These are phyloP conservation scores for Phylloporus sp. DNA, from an alignment of 768 basidiomycete genomes.

Conservation along the genomic window DNA sequence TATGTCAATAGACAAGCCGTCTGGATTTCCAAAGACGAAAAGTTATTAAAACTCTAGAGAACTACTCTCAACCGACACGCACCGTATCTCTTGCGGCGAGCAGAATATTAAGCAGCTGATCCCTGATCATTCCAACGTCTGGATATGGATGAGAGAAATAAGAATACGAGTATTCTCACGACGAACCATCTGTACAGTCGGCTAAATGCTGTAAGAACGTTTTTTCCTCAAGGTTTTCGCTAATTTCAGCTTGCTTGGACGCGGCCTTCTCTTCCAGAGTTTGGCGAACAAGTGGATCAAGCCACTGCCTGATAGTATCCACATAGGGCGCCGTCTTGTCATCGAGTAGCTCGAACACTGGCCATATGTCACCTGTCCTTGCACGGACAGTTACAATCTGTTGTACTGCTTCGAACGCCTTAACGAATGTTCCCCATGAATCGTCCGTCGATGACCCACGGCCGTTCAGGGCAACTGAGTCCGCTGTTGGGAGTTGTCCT, in stretches of 20 bases:
- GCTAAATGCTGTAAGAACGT: conserved; percentile 66
- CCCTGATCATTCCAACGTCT: conserved; percentile 66
- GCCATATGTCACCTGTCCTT: conserved; percentile 39
- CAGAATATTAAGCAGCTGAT: conserved; percentile 73
- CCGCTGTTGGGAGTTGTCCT: conserved; percentile 46
- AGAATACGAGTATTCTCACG: neutral
- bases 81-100: conserved; percentile 78
- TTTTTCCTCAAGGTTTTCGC: conserved; percentile 43
- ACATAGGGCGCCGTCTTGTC: conserved; percentile 36
- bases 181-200: conserved; percentile 57
- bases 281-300: conserved; percentile 58
- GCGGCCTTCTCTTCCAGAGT: conserved; percentile 45
- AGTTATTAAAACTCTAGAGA: neutral
- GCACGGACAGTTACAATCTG: conserved; percentile 32
- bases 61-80: conserved; percentile 17
- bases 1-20: conserved; percentile 68
- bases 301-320: conserved; percentile 36
- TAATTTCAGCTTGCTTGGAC: conserved; percentile 35
- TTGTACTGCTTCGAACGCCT: conserved; percentile 39
- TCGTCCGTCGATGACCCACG: conserved; percentile 60
- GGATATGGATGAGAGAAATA: conserved; percentile 10
- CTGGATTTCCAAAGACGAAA: conserved; percentile 29
- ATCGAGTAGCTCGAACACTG: conserved; percentile 36
- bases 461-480: conserved; percentile 41
- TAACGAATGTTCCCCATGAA: conserved; percentile 53